Percentiles rank a stretch among this genome's conserved stretches.
These are phyloP conservation scores for Brassica hybrid DNA, from an alignment of 441 rosid genomes.

Conservation along the genomic window DNA sequence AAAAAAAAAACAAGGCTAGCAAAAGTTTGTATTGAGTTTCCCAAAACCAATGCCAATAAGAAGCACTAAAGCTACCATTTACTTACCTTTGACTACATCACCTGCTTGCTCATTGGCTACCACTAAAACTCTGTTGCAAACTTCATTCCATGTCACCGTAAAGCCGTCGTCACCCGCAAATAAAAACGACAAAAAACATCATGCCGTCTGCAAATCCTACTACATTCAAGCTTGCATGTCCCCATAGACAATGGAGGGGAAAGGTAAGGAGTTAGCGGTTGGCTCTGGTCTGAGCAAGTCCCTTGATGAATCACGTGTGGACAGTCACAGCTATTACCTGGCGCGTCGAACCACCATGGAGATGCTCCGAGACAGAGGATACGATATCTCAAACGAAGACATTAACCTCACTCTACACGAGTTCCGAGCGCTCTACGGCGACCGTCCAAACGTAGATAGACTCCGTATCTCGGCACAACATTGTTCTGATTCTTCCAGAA, in stretches of 20 bases:
- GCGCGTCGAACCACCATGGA: constrained; percentile 78
- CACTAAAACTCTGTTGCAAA: neutral
- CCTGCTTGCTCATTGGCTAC: constrained; percentile 29
- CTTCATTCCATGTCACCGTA: constrained; percentile 14
- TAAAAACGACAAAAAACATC: constrained; percentile 1
- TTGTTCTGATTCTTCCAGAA: constrained; percentile 61
- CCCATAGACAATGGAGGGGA: constrained; percentile 21
- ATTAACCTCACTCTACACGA: constrained; percentile 61
- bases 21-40: neutral
- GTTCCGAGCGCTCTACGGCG: constrained; percentile 59
- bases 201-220: neutral
- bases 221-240: constrained; percentile 11
- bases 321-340: constrained; percentile 73
- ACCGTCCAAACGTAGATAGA: constrained; percentile 59
- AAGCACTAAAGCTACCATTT: constrained; percentile 24
- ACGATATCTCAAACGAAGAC: constrained; percentile 60
- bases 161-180: constrained; percentile 1
- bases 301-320: constrained; percentile 62
- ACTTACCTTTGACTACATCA: constrained; percentile 6
- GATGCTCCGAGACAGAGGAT: constrained; percentile 90
- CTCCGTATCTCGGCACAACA: constrained; percentile 63
- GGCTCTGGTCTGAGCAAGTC: constrained; percentile 55
- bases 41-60: constrained; percentile 9
- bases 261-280: constrained; percentile 30
- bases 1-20: neutral